Conservation (phyloP, 2,329 filamentous ascomycete species). For the Talaromyces islandicus region DNA sequence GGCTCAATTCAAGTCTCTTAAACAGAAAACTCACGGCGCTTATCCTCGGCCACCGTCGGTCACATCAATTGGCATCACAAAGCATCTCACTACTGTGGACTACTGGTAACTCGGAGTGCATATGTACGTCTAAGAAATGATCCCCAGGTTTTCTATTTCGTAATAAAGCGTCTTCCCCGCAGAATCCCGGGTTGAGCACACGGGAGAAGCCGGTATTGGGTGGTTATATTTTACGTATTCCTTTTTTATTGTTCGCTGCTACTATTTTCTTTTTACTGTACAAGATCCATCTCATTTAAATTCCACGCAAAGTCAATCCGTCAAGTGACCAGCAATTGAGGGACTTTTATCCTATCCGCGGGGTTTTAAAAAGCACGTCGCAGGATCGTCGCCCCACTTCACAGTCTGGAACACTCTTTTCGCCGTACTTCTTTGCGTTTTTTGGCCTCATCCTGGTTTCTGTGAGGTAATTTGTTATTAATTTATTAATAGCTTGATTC, state of each 20-base stretch:
- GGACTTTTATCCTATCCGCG: neutral
- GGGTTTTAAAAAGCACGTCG: neutral
- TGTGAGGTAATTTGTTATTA: slow-evolving; percentile 1
- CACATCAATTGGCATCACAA: neutral
- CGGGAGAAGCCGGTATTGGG: neutral
- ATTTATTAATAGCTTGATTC: slow-evolving; percentile 1
- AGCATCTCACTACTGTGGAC: neutral
- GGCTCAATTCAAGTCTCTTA: neutral
- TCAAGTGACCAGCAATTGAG: neutral
- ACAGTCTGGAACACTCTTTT: slow-evolving; percentile 5
- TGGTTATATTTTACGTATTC: neutral
- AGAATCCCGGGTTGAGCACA: neutral
- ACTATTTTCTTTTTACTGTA: neutral
- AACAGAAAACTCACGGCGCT: neutral
- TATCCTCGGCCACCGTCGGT: neutral
- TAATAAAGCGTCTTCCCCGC: neutral
- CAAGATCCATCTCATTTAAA: neutral
- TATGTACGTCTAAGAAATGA: neutral
- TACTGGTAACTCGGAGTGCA: neutral
- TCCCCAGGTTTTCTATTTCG: neutral
- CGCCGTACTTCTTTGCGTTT: neutral
- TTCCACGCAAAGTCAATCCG: neutral
- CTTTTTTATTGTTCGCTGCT: neutral
- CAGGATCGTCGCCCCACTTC: slow-evolving; percentile 7
- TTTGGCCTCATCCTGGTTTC: neutral